phyloP scores from a whole-genome alignment of 805 yeast genomes.

The Zygosaccharomyces siamensis region DNA sequence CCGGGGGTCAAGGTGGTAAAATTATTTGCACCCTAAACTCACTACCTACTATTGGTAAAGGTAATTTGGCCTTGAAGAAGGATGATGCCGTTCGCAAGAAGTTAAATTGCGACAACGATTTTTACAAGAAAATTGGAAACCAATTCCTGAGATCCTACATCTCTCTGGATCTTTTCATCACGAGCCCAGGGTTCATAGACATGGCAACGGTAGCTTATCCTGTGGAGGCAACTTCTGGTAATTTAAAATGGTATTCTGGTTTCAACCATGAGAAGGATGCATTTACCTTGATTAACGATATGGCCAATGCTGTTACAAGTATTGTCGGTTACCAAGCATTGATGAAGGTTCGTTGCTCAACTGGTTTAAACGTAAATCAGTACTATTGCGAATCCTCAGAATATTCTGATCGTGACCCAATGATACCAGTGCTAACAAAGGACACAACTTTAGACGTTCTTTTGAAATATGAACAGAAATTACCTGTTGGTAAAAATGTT shows the following conservation, averaged over 20 bases:
- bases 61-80: slow-evolving; percentile 46
- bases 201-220: slow-evolving; percentile 67
- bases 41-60: slow-evolving; percentile 80
- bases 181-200: slow-evolving; percentile 62
- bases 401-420: slow-evolving; percentile 51
- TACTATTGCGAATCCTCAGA: slow-evolving; percentile 61
- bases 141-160: slow-evolving; percentile 54
- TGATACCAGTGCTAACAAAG: slow-evolving; percentile 57
- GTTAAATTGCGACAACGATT: slow-evolving; percentile 55
- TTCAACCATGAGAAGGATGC: slow-evolving; percentile 71
- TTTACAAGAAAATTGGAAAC: slow-evolving; percentile 54
- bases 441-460: slow-evolving; percentile 67
- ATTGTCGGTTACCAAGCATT: slow-evolving; percentile 73
- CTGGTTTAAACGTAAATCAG: slow-evolving; percentile 73
- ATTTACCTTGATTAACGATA: slow-evolving; percentile 53
- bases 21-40: slow-evolving; percentile 62
- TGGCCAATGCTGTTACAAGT: slow-evolving; percentile 47
- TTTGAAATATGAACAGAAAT: slow-evolving; percentile 68
- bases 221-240: slow-evolving; percentile 67
- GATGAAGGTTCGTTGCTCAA: slow-evolving; percentile 79
- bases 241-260: slow-evolving; percentile 55
- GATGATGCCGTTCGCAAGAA: slow-evolving; percentile 46
- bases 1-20: slow-evolving; percentile 72
- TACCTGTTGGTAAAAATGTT: slow-evolving; percentile 62
- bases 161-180: slow-evolving; percentile 73